Base-by-base conservation (phyloP, 2,329 filamentous ascomycete species). In the Botrytis medusae region DNA sequence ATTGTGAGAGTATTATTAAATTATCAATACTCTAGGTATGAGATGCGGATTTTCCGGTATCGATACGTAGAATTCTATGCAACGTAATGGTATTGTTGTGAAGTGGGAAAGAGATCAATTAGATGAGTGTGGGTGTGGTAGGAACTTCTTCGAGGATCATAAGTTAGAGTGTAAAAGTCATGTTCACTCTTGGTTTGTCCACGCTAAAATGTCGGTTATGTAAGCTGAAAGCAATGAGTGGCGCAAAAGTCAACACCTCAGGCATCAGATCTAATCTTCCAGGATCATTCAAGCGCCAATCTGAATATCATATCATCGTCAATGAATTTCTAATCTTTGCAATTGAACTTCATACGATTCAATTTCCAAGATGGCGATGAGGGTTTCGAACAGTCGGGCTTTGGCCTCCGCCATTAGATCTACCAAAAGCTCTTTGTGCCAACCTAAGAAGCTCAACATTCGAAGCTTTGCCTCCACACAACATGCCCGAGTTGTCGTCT, bases 361-460 rank as follows among this genome's bases (percentile, higher is more conserved):
- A 72, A 75, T 69, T 76, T 78, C 76, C 73, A 85, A 81, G 82
- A 91, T 91, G 89, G 88, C 89, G 83, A 88, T 86, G 83, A 88
- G 86, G 82, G 81, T 89, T 80, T 86, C 85, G 80, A 86, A 87
- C 81, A 86, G 84, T 82, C 85, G 87, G 81, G 85, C 85, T 75
- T 81, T 90, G 77, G 85, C 85, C 80, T 85, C 87, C 81, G 86
- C 86, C 83, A 82, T 90, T 77, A 85, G 85, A 80, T 85, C 87
- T n/a, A 82, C 83, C 67, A 87, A 83, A 78, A 82, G 84, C 64
- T 70, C 71, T 42, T 64, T 77, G 29, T 59, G 65, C 25, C 77
- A 76, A 42, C 76, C 76, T 64, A 79, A 77, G 67, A 77, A 78
- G 65, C 54, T 73, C 22, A 71, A 64, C 32, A 71, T 77, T 67